Percentiles rank a stretch among this genome's conserved stretches.
These are phyloP conservation scores for Magnolia sinica DNA, from an alignment of 164 flowering plant species.

Conservation along the genomic window DNA sequence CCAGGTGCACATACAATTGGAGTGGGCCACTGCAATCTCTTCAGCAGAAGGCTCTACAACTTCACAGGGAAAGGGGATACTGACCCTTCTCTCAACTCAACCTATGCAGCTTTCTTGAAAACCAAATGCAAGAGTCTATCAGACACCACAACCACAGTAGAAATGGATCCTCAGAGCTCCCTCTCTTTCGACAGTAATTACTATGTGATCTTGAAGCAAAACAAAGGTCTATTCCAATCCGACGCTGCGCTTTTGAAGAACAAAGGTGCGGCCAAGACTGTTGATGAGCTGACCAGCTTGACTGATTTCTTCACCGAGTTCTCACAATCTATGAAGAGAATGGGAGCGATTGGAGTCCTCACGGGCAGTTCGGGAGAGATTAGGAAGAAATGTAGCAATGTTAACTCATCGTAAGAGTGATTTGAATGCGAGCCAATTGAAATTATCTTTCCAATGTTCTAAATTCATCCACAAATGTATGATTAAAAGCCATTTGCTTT, in stretches of 20 bases:
- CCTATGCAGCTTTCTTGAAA: constrained; percentile 37
- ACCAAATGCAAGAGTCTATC: constrained; percentile 27
- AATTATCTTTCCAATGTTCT: no score
- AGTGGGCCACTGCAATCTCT: constrained; percentile 35
- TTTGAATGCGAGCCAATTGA: background rate
- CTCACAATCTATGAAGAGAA: constrained; percentile 18
- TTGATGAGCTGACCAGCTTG: constrained; percentile 9
- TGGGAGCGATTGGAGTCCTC: constrained; percentile 29
- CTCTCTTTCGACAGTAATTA: constrained; percentile 37
- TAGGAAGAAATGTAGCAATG: constrained; percentile 23
- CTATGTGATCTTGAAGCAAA: constrained; percentile 21
- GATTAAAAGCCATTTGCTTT: no score
- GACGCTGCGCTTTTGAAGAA: constrained; percentile 54
- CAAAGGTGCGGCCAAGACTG: constrained; percentile 14
- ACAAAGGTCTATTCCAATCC: constrained; percentile 48
- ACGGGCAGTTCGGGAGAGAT: constrained; percentile 28
- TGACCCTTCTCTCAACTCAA: constrained; percentile 48
- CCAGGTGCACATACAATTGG: constrained; percentile 60
- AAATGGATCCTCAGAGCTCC: constrained; percentile 50
- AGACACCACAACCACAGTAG: constrained; percentile 30
- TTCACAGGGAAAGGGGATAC: constrained; percentile 55
- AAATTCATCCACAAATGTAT: no score
- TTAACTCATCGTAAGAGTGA: constrained; percentile 12
- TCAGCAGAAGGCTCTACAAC: constrained; percentile 50
- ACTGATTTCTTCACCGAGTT: constrained; percentile 32